These are phyloP conservation scores for Penicillium argentinense DNA, from an alignment of 495 filamentous ascomycete species.

Conservation along the genomic window DNA sequence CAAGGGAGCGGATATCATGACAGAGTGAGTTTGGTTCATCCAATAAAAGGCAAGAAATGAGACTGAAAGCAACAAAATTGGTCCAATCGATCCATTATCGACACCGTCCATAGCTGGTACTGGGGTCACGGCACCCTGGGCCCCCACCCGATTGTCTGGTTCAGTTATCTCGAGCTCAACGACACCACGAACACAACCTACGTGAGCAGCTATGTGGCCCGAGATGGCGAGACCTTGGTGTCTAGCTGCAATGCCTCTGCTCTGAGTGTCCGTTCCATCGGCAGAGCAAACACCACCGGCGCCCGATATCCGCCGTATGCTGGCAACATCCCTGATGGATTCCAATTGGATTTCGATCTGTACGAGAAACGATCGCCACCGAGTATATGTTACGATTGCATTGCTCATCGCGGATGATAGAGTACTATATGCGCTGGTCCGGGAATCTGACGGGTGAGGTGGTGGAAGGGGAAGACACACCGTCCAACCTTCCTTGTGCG, in stretches of 20 bases:
- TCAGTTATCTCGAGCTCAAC: slow-evolving; percentile 23
- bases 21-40: slow-evolving; percentile 22
- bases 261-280: slow-evolving; percentile 17
- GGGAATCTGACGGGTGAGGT: slow-evolving; percentile 24
- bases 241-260: slow-evolving; percentile 16
- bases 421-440: slow-evolving; percentile 29
- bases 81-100: slow-evolving; percentile 23
- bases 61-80: slow-evolving; percentile 25
- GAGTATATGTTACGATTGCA: too few species aligned
- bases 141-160: slow-evolving; percentile 42
- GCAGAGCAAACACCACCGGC: slow-evolving; percentile 10
- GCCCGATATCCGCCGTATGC: slow-evolving; percentile 20
- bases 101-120: slow-evolving; percentile 31
- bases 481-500: background rate
- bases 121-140: slow-evolving; percentile 44
- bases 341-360: slow-evolving; percentile 16
- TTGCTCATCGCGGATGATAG: slow-evolving; percentile 18
- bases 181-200: slow-evolving; percentile 23
- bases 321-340: slow-evolving; percentile 20
- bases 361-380: background rate
- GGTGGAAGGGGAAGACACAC: background rate
- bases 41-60: background rate
- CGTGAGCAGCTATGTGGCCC: slow-evolving; percentile 32
- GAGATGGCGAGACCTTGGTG: slow-evolving; percentile 18
- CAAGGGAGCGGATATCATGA: slow-evolving; percentile 42